A percentile compares a stretch with the other conserved stretches of the same genome.
Conservation (phyloP, 1,284 basidiomycete species). For the Ceratorhiza oryzae-sativae region DNA sequence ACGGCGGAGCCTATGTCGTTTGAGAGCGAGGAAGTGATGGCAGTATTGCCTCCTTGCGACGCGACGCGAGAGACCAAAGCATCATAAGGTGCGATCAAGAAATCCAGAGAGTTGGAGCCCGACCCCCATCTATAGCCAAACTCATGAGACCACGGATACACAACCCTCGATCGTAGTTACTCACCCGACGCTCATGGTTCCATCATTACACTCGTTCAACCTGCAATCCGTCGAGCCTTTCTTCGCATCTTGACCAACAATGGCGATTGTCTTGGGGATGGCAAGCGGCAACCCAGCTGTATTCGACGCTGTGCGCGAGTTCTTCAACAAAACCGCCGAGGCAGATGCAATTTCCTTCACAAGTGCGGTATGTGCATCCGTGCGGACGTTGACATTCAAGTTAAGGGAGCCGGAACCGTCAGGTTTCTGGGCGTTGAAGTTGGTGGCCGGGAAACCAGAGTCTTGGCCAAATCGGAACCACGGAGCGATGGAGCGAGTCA, state of each 20-base stretch:
- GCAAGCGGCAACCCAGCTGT: constrained; percentile 35
- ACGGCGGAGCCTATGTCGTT: constrained; percentile 41
- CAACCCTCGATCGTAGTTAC: not conserved
- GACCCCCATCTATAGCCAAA: constrained; percentile 43
- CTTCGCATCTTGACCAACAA: constrained; percentile 43
- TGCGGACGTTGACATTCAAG: constrained; percentile 41
- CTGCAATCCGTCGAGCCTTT: constrained; percentile 37
- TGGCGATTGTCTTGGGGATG: constrained; percentile 42
- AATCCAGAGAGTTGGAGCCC: constrained; percentile 43
- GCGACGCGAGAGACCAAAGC: constrained; percentile 39
- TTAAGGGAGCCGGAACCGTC: constrained; percentile 40
- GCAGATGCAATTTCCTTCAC: constrained; percentile 42
- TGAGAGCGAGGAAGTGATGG: constrained; percentile 38
- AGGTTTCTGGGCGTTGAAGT: constrained; percentile 37
- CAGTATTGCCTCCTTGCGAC: constrained; percentile 27
- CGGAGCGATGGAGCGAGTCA: constrained; percentile 38
- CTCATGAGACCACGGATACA: not conserved
- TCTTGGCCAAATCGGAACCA: constrained; percentile 39
- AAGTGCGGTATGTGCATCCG: constrained; percentile 39
- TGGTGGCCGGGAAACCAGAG: constrained; percentile 38
- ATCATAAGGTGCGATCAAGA: constrained; percentile 42
- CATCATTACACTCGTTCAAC: constrained; percentile 43
- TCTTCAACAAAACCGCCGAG: constrained; percentile 43
- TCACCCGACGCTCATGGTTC: constrained; percentile 41
- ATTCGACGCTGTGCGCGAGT: constrained; percentile 29